Evolutionary conservation across 768 basidiomycete genomes (phyloP).

Genomic region (Boletellus sp.): DNA sequence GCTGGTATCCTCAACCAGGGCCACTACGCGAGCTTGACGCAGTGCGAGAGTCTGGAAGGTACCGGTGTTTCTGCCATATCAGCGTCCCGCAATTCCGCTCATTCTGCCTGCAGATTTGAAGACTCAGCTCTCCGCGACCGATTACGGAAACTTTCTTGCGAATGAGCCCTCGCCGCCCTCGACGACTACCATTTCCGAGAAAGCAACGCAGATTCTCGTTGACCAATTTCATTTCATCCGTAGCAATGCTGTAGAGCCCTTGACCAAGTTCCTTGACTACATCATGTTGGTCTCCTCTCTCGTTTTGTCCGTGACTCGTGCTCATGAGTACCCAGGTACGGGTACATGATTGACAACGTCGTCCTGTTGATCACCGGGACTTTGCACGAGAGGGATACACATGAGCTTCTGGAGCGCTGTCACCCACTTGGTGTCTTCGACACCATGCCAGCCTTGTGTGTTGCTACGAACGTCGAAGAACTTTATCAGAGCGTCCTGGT

Average conservation of each 20-base stretch:
- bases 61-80: conserved; percentile 14
- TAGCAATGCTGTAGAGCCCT: conserved; percentile 85
- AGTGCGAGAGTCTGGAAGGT: conserved; percentile 98
- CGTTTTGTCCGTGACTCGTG: conserved; percentile 7
- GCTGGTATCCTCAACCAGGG: conserved; percentile 83
- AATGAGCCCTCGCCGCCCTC: conserved; percentile 93
- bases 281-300: conserved; percentile 70
- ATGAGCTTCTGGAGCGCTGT: conserved; percentile 93
- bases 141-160: conserved; percentile 97
- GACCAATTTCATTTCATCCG: conserved; percentile 96
- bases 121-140: conserved; percentile 92
- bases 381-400: conserved; percentile 93
- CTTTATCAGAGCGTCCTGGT: conserved; percentile 95
- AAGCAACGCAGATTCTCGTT: conserved; percentile 91
- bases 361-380: conserved; percentile 96
- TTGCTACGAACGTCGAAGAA: conserved; percentile 98
- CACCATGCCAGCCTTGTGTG: conserved; percentile 98
- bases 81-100: background rate
- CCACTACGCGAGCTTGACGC: conserved; percentile 90
- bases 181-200: conserved; percentile 94
- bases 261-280: conserved; percentile 93
- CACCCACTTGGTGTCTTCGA: conserved; percentile 97
- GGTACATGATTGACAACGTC: conserved; percentile 99
- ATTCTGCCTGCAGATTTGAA: conserved; percentile 68
- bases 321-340: conserved; percentile 57